phyloP scores from a whole-genome alignment of 371 early-diverging fungal genomes.

The Hamiltosporidium tvaerminnensis region DNA sequence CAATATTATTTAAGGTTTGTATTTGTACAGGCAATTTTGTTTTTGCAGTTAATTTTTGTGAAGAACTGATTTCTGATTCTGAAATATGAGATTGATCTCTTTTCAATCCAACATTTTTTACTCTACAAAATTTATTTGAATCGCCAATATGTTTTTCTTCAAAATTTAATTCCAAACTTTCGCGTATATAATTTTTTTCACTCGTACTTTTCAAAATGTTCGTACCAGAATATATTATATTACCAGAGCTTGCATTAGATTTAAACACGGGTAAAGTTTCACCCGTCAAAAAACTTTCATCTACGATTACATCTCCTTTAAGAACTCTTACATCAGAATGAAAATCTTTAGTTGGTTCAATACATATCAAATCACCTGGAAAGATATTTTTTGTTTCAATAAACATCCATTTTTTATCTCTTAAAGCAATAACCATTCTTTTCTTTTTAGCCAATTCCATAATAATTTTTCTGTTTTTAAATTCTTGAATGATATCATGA shows the following conservation, averaged over 20 bases:
- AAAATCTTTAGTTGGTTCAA: slow-evolving; percentile 30
- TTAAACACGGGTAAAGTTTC: slow-evolving; percentile 76
- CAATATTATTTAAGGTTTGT: not conserved
- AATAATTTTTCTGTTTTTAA: not conserved
- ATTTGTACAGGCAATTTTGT: too few relatives aligned
- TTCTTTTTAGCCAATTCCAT: not conserved
- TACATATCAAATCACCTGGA: not conserved
- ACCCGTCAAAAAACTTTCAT: slow-evolving; percentile 96
- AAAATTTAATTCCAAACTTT: not conserved
- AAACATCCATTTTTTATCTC: not conserved
- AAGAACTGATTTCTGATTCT: too few relatives aligned
- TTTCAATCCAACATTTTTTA: not conserved
- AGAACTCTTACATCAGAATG: slow-evolving; percentile 83
- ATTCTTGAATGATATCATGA: not conserved
- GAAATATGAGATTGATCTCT: too few relatives aligned
- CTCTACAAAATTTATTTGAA: not conserved
- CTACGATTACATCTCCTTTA: slow-evolving; percentile 83
- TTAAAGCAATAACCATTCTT: not conserved
- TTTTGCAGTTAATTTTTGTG: too few relatives aligned
- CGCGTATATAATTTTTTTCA: not conserved
- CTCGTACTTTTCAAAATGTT: slow-evolving; percentile 22
- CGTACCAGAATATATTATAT: slow-evolving; percentile 31
- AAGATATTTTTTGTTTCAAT: slow-evolving; percentile 1
- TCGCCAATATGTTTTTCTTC: not conserved
- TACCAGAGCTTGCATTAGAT: slow-evolving; percentile 17